Percentiles rank a stretch among this genome's conserved stretches.
Evolutionary conservation across 306 rosid genomes (phyloP).

Genomic region (Castanea mollissima): DNA sequence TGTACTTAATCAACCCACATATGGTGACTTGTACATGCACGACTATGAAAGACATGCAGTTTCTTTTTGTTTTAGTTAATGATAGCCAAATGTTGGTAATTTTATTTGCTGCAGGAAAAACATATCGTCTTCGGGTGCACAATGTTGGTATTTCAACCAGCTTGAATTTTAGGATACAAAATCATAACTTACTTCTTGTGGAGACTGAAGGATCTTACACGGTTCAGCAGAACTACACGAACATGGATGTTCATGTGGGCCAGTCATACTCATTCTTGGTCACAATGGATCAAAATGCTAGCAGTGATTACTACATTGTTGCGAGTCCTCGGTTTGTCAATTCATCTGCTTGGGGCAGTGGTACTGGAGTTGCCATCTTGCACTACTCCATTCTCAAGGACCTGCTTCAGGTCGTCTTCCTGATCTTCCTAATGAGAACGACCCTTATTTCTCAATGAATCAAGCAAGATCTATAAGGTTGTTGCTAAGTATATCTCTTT

Average conservation of each 20-base stretch:
- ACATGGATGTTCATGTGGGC: slow-evolving; percentile 86
- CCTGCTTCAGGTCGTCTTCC: slow-evolving; percentile 89
- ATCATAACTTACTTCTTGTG: slow-evolving; percentile 71
- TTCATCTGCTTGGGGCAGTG: slow-evolving; percentile 57
- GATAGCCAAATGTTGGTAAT: slow-evolving; percentile 9
- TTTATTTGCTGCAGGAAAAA: slow-evolving; percentile 61
- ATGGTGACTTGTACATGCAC: not conserved
- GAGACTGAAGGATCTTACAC: slow-evolving; percentile 91
- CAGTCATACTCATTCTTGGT: slow-evolving; percentile 87
- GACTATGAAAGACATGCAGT: not conserved
- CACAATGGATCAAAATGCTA: slow-evolving; percentile 87
- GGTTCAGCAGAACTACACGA: slow-evolving; percentile 65
- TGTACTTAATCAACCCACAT: not conserved
- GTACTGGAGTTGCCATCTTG: slow-evolving; percentile 71
- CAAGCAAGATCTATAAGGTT: slow-evolving; percentile 93
- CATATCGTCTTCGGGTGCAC: slow-evolving; percentile 71
- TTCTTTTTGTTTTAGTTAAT: not conserved
- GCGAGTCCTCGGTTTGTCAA: slow-evolving; percentile 82
- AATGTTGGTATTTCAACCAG: slow-evolving; percentile 85
- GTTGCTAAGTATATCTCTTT: slow-evolving; percentile 20
- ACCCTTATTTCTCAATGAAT: slow-evolving; percentile 72
- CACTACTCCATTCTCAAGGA: slow-evolving; percentile 76
- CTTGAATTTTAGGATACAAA: slow-evolving; percentile 77
- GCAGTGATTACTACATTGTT: slow-evolving; percentile 72
- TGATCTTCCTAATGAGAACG: slow-evolving; percentile 50